Percentiles rank a stretch among this genome's conserved stretches.
phyloP scores from a whole-genome alignment of 2,329 filamentous ascomycete species.

The Aspergillus bombycis region DNA sequence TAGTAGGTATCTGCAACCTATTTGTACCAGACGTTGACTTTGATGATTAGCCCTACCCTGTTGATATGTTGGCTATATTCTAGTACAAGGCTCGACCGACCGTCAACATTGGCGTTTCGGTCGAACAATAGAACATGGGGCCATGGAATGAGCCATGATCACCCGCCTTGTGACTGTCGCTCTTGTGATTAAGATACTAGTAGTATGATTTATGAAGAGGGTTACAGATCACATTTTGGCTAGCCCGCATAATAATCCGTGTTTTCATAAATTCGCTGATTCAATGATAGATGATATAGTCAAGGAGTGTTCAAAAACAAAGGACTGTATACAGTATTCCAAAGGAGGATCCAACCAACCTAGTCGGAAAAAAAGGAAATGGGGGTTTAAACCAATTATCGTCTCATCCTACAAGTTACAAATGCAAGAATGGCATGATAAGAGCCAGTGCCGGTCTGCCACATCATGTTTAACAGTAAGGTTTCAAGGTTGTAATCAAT shows the following conservation, averaged over 20 bases:
- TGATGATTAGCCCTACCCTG: background rate
- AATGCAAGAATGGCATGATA: background rate
- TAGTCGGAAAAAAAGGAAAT: background rate
- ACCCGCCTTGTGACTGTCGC: background rate
- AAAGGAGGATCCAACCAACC: background rate
- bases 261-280: background rate
- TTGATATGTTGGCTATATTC: background rate
- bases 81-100: background rate
- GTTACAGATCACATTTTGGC: background rate
- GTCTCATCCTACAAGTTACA: background rate
- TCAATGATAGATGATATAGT: background rate
- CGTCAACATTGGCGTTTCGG: background rate
- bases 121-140: background rate
- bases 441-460: slow-evolving; percentile 4
- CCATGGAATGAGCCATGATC: background rate
- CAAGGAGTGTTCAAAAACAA: background rate
- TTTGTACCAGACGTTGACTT: background rate
- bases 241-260: background rate
- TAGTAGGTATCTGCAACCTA: background rate
- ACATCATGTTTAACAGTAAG: background rate
- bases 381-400: background rate
- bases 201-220: background rate
- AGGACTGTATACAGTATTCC: background rate
- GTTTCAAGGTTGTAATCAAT: background rate
- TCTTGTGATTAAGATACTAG: background rate